A percentile compares a stretch with the other conserved stretches of the same genome.
Conservation (phyloP, 2,329 filamentous ascomycete genomes). For the Colletotrichum scovillei region DNA sequence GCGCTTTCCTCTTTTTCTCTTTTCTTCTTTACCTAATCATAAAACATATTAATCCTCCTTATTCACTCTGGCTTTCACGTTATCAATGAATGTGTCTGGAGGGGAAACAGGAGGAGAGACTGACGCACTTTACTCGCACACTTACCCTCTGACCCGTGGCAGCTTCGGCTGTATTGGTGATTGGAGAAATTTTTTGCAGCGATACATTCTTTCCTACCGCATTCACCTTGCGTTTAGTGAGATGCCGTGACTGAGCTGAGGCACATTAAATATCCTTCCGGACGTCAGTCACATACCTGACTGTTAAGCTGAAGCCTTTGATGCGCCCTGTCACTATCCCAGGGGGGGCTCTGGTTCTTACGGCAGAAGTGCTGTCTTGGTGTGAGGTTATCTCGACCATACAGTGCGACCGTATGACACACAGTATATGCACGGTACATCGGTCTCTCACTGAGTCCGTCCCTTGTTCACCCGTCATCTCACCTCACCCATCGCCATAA, state of each 20-base stretch:
- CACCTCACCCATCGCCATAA: background rate
- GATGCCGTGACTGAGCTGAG: background rate
- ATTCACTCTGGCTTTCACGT: conserved; percentile 76
- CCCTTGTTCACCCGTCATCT: background rate
- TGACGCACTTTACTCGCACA: conserved; percentile 50
- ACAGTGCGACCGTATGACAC: background rate
- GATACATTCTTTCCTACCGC: conserved; percentile 40
- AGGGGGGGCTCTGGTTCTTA: too few species aligned
- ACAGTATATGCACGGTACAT: conserved; percentile 1
- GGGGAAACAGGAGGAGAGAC: conserved; percentile 81
- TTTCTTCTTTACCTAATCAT: conserved; percentile 48
- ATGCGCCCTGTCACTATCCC: background rate
- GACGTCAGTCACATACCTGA: background rate
- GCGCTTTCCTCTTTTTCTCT: conserved; percentile 20
- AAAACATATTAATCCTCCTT: conserved; percentile 60
- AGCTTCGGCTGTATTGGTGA: conserved; percentile 42
- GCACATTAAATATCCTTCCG: background rate
- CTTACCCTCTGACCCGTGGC: conserved; percentile 61
- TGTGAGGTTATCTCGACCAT: background rate
- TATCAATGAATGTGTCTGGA: conserved; percentile 66
- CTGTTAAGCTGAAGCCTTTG: background rate
- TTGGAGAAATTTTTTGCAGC: conserved; percentile 48
- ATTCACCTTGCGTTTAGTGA: background rate
- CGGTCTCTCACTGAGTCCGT: background rate
- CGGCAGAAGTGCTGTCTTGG: too few species aligned